Base-by-base conservation (phyloP, 164 flowering plant species). In the Sedum album region DNA sequence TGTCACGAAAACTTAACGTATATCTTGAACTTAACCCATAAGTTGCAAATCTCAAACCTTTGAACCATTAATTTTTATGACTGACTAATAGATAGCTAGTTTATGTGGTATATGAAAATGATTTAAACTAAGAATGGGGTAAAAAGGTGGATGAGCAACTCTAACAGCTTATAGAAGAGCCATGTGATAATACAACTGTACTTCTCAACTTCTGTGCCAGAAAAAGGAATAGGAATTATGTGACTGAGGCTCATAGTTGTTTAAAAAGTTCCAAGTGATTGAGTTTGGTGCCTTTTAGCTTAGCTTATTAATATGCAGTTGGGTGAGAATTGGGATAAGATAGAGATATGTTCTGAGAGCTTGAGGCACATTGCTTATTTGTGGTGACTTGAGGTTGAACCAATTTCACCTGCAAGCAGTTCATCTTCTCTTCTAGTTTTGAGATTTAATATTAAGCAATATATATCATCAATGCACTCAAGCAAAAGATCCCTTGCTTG, bases 141-240 rank as follows among this genome's bases (percentile, higher is more conserved):
- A 51, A 53, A 53, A 53, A 23, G 60, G 61, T 26, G 61, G 61
- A 55, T 55, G 61, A 55, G 61, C 61, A 4, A 55, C 61, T 55
- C 31, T 26, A 25, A 26, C 61, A 51, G 28, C 57, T 9, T 21
- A 23, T 23, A 25, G 1, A 13, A n/a, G 38, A 4, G 6, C 14
- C 61, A 55, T 55, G 61, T 55, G 61, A 55, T 55, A 17, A 55
- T 26, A 15, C 18, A 55, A 55, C 31, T 55, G 61, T 31, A 55
- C 61, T 26, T 55, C 61, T 26, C 61, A 55, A 55, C 61, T 55
- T 55, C 31, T 55, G 61, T 55, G 61, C 61, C 61, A 14, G 18
- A 55, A 55, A 53, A 13, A 55, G 15, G 26, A 55, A 1, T 26
- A 10, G 4, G 15, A 15, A 41, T 38, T 38, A 0, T 18, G 51